Percentiles rank a stretch among this genome's conserved stretches.
Evolutionary conservation across 192 early-diverging fungal genomes (phyloP).

Genomic region (Rhizophlyctis rosea): DNA sequence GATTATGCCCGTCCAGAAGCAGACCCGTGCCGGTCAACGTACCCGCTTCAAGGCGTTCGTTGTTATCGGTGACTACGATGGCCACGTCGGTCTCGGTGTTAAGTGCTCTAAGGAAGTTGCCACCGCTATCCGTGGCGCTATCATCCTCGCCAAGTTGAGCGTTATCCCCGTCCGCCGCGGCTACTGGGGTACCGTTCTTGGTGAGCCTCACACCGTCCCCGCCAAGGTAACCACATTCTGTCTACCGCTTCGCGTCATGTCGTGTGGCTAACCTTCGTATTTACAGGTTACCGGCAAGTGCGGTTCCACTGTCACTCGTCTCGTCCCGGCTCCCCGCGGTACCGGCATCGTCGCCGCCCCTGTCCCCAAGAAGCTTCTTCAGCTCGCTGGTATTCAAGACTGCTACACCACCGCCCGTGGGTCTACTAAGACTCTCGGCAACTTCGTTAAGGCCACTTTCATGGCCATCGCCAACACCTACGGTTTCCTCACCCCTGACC

Average conservation of each 20-base stretch:
- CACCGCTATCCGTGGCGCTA: conserved; percentile 96
- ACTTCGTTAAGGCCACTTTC: conserved; percentile 99
- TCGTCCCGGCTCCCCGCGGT: conserved; percentile 98
- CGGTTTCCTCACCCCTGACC: conserved; percentile 94
- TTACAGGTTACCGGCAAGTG: conserved; percentile 37
- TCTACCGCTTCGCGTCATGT: no score
- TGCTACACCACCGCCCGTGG: conserved; percentile 96
- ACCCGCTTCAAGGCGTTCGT: conserved; percentile 99
- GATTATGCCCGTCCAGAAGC: conserved; percentile 99
- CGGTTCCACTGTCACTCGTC: conserved; percentile 87
- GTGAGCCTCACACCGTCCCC: conserved; percentile 97
- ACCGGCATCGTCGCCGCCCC: conserved; percentile 98
- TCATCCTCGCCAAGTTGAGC: conserved; percentile 97
- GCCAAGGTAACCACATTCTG: conserved; percentile 93
- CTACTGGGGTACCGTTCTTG: conserved; percentile 96
- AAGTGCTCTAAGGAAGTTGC: conserved; percentile 99
- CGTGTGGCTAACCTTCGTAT: no score
- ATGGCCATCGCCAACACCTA: conserved; percentile 96
- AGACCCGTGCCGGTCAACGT: conserved; percentile 98
- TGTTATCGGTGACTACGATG: conserved; percentile 94
- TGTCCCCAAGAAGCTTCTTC: conserved; percentile 94
- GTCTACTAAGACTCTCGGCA: conserved; percentile 97
- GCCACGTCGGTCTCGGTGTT: conserved; percentile 99
- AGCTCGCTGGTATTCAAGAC: conserved; percentile 96
- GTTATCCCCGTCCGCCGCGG: conserved; percentile 98